Base-by-base conservation (phyloP, 2,329 filamentous ascomycete species). In the Lecanicillium sp. region DNA sequence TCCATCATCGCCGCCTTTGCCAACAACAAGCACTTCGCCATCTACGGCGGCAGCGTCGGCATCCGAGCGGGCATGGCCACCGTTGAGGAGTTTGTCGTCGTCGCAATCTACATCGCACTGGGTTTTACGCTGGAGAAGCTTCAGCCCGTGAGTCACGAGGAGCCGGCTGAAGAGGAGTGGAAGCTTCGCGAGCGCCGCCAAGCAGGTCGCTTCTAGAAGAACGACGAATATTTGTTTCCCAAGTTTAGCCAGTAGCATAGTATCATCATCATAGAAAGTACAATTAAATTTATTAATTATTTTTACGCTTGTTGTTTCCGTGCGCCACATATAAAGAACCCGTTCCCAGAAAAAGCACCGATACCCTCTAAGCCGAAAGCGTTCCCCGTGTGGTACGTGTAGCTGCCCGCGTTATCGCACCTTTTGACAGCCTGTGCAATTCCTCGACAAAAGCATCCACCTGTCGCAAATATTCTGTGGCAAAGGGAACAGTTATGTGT, bases 51-150 rank as follows among this genome's bases (percentile, higher is more conserved):
- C 12, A 64, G 63, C 32, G 51, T 62, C 23, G 66, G 65, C 2
- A 62, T 75, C 32, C 55, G 56, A 30, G 53, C 77, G 7, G 67
- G 69, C 33, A 71, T 78, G 67, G 63, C 68, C 5, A 62, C 77
- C 6, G 50, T 78, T 20, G 71, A 74, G 62, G 76, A 81, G 59
- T 66, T 78, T 32, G 56, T 68, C 7, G 65, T 74, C 17, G 66
- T 76, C 2, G 37, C 65, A 4, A 62, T 73, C 30, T 70, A 69
- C 33, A 64, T 71, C 49, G 52, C 45, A 3, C 53, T 71, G 9
- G 72, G 72, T 0, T 52, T 73, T 43, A 32, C 39, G 17, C 19
- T 42, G 10, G 4, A 23, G 9, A 42, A 9, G 26, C 14, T 12
- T 21, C 3, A 17, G 2, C 3, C 17, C 11, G 39, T 30, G 17